phyloP scores from a whole-genome alignment of 768 basidiomycete genomes.

The Termitomyces sp. region DNA sequence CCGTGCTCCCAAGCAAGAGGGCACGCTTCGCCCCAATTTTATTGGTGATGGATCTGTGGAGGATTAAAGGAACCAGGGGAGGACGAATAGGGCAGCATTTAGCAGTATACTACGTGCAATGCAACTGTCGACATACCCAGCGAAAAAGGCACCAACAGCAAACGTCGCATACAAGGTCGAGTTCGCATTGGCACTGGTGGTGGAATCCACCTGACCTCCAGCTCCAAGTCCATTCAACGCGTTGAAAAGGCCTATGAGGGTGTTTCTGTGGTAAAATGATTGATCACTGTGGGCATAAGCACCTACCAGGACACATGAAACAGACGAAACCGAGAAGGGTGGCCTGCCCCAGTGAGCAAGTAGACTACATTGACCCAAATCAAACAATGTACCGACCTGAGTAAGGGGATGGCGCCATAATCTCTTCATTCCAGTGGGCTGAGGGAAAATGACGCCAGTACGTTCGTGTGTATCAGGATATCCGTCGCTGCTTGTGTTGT shows the following conservation, averaged over 20 bases:
- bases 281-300: constrained; percentile 9
- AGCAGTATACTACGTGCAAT: not conserved
- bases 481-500: constrained; percentile 17
- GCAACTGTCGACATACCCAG: constrained; percentile 42
- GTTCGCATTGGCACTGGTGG: constrained; percentile 51
- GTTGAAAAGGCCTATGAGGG: constrained; percentile 52
- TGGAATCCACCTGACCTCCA: constrained; percentile 50
- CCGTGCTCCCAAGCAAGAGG: constrained; percentile 65
- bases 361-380: not conserved
- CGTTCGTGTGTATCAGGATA: constrained; percentile 15
- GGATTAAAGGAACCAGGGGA: not conserved
- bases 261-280: not conserved
- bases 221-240: constrained; percentile 59
- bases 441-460: constrained; percentile 1
- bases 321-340: constrained; percentile 54
- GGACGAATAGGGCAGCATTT: not conserved
- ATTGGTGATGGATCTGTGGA: constrained; percentile 67
- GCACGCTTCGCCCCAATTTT: constrained; percentile 72
- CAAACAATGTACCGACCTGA: constrained; percentile 28
- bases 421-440: constrained; percentile 38
- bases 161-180: constrained; percentile 55
- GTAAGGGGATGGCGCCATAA: constrained; percentile 47
- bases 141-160: constrained; percentile 56
- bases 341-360: constrained; percentile 20
- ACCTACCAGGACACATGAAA: constrained; percentile 39